Evolutionary conservation across 2,329 filamentous ascomycete species (phyloP).

Genomic region (Dothiorella sarmentorum): DNA sequence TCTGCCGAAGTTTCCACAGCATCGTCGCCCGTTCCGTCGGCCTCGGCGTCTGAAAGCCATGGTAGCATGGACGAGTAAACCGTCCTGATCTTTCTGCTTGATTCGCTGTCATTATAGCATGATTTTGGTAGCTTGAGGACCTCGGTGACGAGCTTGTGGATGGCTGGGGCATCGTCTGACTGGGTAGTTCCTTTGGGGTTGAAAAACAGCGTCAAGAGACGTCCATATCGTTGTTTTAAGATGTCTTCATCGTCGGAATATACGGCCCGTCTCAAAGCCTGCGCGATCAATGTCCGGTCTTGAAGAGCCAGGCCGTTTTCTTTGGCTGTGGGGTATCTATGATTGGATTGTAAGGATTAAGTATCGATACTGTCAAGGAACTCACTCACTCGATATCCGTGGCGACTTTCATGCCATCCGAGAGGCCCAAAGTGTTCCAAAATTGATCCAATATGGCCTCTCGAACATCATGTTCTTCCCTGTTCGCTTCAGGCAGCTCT

Average conservation of each 20-base stretch:
- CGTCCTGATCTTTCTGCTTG: constrained; percentile 7
- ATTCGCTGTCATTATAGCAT: constrained; percentile 5
- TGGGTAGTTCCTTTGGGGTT: constrained; percentile 17
- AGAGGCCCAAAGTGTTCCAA: constrained; percentile 2
- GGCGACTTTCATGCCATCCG: neutral
- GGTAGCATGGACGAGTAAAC: constrained; percentile 10
- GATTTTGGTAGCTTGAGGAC: constrained; percentile 3
- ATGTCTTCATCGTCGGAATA: constrained; percentile 28
- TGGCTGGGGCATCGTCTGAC: neutral
- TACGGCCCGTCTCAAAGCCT: constrained; percentile 24
- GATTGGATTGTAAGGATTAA: neutral
- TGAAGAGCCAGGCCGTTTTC: neutral
- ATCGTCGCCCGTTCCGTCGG: neutral
- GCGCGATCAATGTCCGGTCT: neutral
- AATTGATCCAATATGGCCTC: constrained; percentile 1
- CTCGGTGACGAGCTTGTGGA: constrained; percentile 8
- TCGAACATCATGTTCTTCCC: neutral
- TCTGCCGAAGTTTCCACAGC: constrained; percentile 8
- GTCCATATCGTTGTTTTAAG: constrained; percentile 33
- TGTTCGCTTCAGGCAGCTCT: constrained; percentile 23
- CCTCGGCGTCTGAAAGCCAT: constrained; percentile 9
- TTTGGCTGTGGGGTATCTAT: neutral
- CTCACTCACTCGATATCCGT: neutral
- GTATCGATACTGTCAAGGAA: too few relatives aligned
- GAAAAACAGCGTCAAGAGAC: constrained; percentile 30